Evolutionary conservation across 257 asterid species (phyloP), one percentile per base, ranked within the genome.

Genomic region (Oldenlandia corymbosa): DNA sequence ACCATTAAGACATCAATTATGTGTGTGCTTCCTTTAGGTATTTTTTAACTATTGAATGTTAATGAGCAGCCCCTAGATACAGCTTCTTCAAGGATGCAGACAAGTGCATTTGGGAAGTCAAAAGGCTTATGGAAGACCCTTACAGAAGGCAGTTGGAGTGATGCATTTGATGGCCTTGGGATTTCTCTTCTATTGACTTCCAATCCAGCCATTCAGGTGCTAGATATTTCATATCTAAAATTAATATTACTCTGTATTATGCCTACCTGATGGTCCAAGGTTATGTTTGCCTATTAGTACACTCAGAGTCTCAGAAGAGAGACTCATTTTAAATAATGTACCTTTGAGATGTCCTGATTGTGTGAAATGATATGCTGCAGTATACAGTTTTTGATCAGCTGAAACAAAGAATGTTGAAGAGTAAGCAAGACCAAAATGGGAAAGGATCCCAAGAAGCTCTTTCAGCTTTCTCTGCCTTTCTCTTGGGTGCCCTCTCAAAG

Each of bases 201-300:
- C 47, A 79, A 79, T 66, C 84, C 84, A 57, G 84, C 84, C 31
- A 79, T 79, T 75, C 80, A 79, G 80, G 84, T 79, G 70, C 51
- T 36, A 53, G n/a, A 58, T 52, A 23, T 68, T 34, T 7, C 50
- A 3, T 24, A 18, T 28, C 60, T 28, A 12, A 14, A 10, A 53
- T 3, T 14, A 45, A 4, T 28, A 14, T 8, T 10, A 45, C 45
- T 2, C 27, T n/a, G 7, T 45, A 2, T 12, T 17, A 23, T 16
- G n/a, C 24, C 10, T 16, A 58, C 7, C 20, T 5, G 16, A n/a
- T 56, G 43, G 45, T 17, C 45, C 11, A 56, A 14, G 24, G 21
- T 28, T 58, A 28, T 26, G 27, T 13, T 30, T 27, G n/a, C 34
- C 32, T 36, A 3, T n/a, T n/a, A n/a, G n/a, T n/a, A n/a, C n/a